phyloP scores from a whole-genome alignment of 2,329 filamentous ascomycete species.

The Aspergillus sp. region DNA sequence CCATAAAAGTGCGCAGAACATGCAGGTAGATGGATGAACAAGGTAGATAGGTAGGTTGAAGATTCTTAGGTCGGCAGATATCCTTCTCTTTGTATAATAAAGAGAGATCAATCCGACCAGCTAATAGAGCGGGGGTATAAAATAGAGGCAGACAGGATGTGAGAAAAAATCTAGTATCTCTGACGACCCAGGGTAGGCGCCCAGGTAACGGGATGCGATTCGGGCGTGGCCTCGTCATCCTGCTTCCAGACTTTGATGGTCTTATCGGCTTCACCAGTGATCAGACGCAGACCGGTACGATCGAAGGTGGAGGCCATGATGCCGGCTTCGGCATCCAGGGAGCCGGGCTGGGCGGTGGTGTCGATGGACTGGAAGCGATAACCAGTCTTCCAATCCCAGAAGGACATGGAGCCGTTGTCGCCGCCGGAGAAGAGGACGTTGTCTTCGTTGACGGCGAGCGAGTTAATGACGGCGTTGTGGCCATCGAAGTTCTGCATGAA shows the following conservation, averaged over 20 bases:
- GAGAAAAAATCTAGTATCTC: constrained; percentile 60
- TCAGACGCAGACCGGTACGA: constrained; percentile 79
- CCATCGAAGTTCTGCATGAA: constrained; percentile 99
- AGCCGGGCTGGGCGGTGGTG: constrained; percentile 90
- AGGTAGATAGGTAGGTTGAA: not conserved
- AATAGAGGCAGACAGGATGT: not conserved
- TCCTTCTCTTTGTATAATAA: not conserved
- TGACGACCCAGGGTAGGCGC: constrained; percentile 75
- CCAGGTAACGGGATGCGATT: constrained; percentile 91
- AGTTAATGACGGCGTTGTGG: constrained; percentile 95
- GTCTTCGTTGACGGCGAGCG: constrained; percentile 86
- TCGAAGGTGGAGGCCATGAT: constrained; percentile 96
- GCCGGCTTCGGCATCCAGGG: constrained; percentile 88
- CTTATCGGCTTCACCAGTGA: constrained; percentile 95
- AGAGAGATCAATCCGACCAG: constrained; percentile 1
- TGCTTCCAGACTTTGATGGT: constrained; percentile 98
- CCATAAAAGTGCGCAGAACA: constrained; percentile 25
- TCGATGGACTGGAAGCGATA: constrained; percentile 88
- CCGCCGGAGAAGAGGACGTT: constrained; percentile 93
- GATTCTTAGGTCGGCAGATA: no score
- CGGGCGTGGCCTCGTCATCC: constrained; percentile 85
- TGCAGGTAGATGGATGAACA: constrained; percentile 4
- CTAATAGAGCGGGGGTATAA: constrained; percentile 18
- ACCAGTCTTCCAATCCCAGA: constrained; percentile 99
- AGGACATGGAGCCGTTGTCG: constrained; percentile 93